A percentile compares a stretch with the other conserved stretches of the same genome.
Conservation (phyloP, 108 stramenopile species). For the Skeletonema grethae region DNA sequence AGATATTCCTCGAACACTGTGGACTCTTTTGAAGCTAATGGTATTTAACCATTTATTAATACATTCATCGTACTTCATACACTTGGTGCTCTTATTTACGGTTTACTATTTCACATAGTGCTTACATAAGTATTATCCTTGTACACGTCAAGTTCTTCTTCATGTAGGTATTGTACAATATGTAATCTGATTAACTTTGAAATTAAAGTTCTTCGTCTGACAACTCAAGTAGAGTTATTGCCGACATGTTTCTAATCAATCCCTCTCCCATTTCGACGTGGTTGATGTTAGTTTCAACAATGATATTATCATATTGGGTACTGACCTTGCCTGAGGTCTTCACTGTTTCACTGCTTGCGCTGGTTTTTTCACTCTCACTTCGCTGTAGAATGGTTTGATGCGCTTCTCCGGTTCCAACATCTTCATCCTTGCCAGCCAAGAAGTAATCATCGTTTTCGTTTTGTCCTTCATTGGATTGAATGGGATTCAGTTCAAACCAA, state of each 20-base stretch:
- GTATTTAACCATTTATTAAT: background rate
- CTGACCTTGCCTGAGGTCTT: background rate
- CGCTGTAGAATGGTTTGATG: background rate
- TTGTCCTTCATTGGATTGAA: background rate
- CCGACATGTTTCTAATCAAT: conserved; percentile 4
- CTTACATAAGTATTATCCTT: background rate
- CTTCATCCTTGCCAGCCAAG: background rate
- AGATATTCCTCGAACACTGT: conserved; percentile 8
- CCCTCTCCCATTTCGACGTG: background rate
- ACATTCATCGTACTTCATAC: background rate
- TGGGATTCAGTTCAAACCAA: background rate
- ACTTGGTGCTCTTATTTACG: too few species aligned
- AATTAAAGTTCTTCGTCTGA: background rate
- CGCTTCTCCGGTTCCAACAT: background rate
- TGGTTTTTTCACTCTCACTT: background rate
- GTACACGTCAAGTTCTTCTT: background rate
- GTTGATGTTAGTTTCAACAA: background rate
- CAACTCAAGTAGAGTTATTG: background rate
- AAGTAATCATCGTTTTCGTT: background rate
- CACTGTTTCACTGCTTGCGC: background rate
- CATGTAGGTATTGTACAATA: too few species aligned
- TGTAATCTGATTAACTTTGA: too few species aligned
- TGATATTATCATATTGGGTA: background rate
- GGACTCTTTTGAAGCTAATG: conserved; percentile 14
- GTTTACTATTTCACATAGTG: background rate